Evolutionary conservation across 140 eudicot genomes (phyloP), one percentile per base, ranked within the genome.

Genomic region (Cichorium intybus): DNA sequence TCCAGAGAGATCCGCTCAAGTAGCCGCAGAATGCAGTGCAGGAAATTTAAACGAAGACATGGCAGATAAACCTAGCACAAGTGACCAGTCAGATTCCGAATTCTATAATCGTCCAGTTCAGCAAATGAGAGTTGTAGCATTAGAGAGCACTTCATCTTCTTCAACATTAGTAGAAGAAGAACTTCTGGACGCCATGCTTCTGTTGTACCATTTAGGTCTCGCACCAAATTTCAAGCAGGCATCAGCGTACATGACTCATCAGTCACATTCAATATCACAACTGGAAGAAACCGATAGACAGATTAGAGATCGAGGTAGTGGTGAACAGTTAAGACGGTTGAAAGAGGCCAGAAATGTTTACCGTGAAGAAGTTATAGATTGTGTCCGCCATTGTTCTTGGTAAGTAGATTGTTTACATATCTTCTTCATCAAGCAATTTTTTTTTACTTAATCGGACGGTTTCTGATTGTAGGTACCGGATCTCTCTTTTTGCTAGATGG

Each of bases 171-270:
- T 83, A 74, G 97, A 94, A 69, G 99, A 94, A 80, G 99, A 94
- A 60, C 99, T 94, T 72, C 76, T 94, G 50, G 99, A 94, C 77
- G 90, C 97, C 39, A 79, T 94, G 97, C 99, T 94, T 58, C 60
- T 89, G 68, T 62, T 94, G 73, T 94, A 94, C 75, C 89, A 94
- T 63, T 73, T 89, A 77, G 99, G 96, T 28, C 84, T 94, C 72
- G 97, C 99, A 22, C 99, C 99, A 23, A 89, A 84, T 65, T 84
- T 84, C 69, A 94, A 86, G 82, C 95, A 89, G 95, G 99, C 88
- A 54, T 93, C 95, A 2, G 79, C 84, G 7, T 93, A 80, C 79
- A 77, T 86, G 88, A 72, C 93, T 57, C 97, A 79, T 71, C 99
- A 89, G 75, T 86, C 99, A 33, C 97, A 93, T 69, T 83, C 82